phyloP scores from a whole-genome alignment of 2,329 filamentous ascomycete species.

The Trichoderma koningiopsis region DNA sequence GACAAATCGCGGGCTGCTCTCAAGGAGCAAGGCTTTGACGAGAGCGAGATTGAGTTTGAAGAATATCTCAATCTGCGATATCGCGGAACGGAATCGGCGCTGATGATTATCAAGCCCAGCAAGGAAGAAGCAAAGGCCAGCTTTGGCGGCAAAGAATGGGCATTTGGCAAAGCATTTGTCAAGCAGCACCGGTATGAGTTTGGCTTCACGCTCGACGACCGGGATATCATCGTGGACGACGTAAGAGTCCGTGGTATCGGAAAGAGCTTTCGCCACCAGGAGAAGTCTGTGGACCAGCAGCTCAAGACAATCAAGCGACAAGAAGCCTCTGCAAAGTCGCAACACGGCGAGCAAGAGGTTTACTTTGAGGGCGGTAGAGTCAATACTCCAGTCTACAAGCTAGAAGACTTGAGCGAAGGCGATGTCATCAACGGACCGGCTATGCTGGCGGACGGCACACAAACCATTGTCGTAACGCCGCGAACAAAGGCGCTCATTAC shows the following conservation, averaged over 20 bases:
- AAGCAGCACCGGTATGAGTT: constrained; percentile 91
- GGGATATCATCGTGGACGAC: constrained; percentile 89
- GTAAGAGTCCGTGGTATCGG: constrained; percentile 86
- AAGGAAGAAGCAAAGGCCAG: constrained; percentile 61
- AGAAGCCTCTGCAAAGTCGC: constrained; percentile 59
- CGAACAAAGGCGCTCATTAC: constrained; percentile 75
- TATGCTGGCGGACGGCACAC: constrained; percentile 82
- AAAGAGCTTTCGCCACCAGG: constrained; percentile 78
- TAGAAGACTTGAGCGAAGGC: constrained; percentile 72
- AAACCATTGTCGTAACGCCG: constrained; percentile 89
- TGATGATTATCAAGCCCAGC: constrained; percentile 82
- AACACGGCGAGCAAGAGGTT: constrained; percentile 67
- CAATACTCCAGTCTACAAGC: constrained; percentile 80
- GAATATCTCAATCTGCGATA: constrained; percentile 95
- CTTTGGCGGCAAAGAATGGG: constrained; percentile 71
- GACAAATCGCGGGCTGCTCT: constrained; percentile 70
- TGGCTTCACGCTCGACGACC: constrained; percentile 80
- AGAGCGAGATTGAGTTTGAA: constrained; percentile 77
- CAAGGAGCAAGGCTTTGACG: constrained; percentile 75
- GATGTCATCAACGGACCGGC: constrained; percentile 77
- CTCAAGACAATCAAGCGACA: constrained; percentile 68
- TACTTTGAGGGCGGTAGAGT: constrained; percentile 82
- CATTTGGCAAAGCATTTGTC: constrained; percentile 81
- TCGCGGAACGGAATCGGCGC: constrained; percentile 82
- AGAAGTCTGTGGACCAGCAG: constrained; percentile 83